phyloP scores from a whole-genome alignment of 2,329 filamentous ascomycete genomes.

The Epichloe festucae region DNA sequence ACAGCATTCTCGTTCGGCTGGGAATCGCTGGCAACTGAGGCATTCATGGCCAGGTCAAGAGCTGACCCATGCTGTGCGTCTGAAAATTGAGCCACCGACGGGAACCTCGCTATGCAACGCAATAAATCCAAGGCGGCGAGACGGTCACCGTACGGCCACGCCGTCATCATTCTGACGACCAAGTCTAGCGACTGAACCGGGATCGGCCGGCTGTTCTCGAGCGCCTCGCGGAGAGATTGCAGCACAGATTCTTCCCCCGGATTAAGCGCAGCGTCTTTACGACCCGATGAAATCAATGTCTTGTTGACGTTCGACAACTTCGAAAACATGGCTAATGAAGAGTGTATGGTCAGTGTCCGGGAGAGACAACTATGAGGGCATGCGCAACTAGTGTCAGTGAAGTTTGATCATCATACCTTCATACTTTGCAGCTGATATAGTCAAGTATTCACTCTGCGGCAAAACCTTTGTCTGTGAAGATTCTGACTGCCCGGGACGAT shows the following conservation, averaged over 20 bases:
- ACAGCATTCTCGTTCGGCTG: constrained; percentile 62
- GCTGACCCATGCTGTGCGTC: constrained; percentile 43
- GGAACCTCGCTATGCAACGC: constrained; percentile 63
- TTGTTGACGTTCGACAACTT: constrained; percentile 68
- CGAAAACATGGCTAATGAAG: constrained; percentile 50
- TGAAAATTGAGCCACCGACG: constrained; percentile 49
- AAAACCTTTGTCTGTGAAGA: constrained; percentile 45
- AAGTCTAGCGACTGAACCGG: constrained; percentile 43
- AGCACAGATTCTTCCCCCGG: constrained; percentile 56
- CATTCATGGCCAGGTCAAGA: constrained; percentile 38
- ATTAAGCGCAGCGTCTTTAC: constrained; percentile 63
- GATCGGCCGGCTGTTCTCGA: constrained; percentile 45
- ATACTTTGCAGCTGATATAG: constrained; percentile 61
- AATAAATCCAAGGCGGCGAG: constrained; percentile 79
- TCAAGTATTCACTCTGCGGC: constrained; percentile 68
- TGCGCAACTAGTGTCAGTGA: neutral
- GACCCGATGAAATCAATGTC: constrained; percentile 54
- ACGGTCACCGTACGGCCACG: constrained; percentile 70
- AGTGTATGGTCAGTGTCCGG: constrained; percentile 10
- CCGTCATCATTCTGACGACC: constrained; percentile 57
- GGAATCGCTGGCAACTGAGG: constrained; percentile 32
- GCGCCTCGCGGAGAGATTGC: constrained; percentile 43
- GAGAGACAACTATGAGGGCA: neutral
- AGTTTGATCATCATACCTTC: constrained; percentile 28
- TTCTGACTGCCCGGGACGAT: constrained; percentile 49